These are phyloP conservation scores for Zymoseptoria ardabiliae DNA, from an alignment of 2,329 filamentous ascomycete genomes.

Conservation along the genomic window DNA sequence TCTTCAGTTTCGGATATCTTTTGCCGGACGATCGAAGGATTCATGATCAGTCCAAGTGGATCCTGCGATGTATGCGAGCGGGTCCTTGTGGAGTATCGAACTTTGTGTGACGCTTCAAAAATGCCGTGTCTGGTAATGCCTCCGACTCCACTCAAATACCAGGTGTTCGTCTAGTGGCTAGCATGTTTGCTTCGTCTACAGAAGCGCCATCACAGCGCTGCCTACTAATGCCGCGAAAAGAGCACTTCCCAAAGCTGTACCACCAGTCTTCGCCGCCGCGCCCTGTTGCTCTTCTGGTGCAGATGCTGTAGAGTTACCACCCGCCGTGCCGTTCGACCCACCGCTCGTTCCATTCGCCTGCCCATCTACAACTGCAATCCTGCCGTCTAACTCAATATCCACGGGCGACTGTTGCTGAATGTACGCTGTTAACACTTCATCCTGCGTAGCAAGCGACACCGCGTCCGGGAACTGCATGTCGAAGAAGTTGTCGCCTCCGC, in stretches of 20 bases:
- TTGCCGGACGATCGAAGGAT: background rate
- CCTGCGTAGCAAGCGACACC: slow-evolving; percentile 46
- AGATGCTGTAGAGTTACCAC: background rate
- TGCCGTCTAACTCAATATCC: slow-evolving; percentile 43
- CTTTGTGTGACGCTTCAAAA: background rate
- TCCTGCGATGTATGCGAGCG: background rate
- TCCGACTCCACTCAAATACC: too few species aligned
- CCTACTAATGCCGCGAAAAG: background rate
- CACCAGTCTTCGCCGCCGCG: background rate
- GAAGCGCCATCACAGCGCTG: background rate
- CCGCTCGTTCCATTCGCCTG: slow-evolving; percentile 4
- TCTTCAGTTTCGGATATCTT: background rate
- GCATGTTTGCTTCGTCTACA: background rate
- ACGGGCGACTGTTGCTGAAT: slow-evolving; percentile 45
- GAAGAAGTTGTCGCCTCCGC: slow-evolving; percentile 58
- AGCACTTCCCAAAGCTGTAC: background rate
- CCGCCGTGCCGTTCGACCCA: background rate
- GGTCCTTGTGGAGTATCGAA: background rate
- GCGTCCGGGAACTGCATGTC: slow-evolving; percentile 31
- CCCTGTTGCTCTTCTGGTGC: background rate
- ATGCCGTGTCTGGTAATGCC: too few species aligned
- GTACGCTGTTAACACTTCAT: slow-evolving; percentile 48
- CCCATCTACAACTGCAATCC: slow-evolving; percentile 33
- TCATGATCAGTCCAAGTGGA: background rate
- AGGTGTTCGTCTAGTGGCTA: too few species aligned